Evolutionary conservation across 208 protist genomes (phyloP), one percentile per base, ranked within the genome.

Genomic region (Angomonas ambiguus): DNA sequence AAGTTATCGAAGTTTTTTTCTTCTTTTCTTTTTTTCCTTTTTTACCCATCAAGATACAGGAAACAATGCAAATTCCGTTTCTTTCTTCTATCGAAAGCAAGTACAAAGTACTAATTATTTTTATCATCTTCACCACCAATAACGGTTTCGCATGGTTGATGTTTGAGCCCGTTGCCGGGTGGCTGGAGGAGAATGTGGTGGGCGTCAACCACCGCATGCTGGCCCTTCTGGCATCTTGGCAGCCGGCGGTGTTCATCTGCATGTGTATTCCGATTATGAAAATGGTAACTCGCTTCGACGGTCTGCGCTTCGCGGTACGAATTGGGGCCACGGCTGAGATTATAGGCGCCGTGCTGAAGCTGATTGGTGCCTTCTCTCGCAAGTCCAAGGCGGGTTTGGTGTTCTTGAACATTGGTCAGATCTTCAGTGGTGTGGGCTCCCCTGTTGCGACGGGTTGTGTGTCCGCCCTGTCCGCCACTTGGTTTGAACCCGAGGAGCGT

Each of bases 131-230:
- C 62, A 83, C 85, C 4, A 79, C 87, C 22, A 92, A 94, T 70
- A 92, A 94, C 80, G 88, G 88, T 5, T 94, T 92, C 56, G 81
- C 85, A 0, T 94, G 88, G 86, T 74, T 94, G 32, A 90, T 92
- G 85, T 94, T 94, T 73, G 88, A 92, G 73, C 88, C 88, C 4
- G 84, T 94, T 22, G 83, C 83, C 4, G 77, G 74, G 27, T 83
- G 77, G 76, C 76, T 92, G 24, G 79, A 91, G 71, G 56, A 67
- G 27, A 85, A 87, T 53, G 70, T 94, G 1, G 49, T 78, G n/a
- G 85, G 85, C 16, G 67, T 94, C 51, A 62, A 65, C 20, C 77
- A 64, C 72, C 55, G 41, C 20, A 69, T 86, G 65, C 66, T 94
- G 62, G 72, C 87, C 71, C 67, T 94, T 41, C 84, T 94, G 28